Evolutionary conservation across 495 filamentous ascomycete genomes (phyloP).

Genomic region (Peziza echinospora): DNA sequence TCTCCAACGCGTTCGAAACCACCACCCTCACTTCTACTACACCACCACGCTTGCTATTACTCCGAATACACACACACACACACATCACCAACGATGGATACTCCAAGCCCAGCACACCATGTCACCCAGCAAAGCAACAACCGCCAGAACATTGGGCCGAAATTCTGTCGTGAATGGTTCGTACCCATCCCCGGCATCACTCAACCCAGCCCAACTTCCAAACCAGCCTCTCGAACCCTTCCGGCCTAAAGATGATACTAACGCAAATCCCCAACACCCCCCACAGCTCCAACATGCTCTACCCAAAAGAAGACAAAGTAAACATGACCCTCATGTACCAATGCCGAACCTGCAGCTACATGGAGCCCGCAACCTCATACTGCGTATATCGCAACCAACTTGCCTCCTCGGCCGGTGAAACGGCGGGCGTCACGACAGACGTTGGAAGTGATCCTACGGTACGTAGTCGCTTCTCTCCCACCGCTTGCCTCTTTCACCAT

Average conservation of each 20-base stretch:
- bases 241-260: too few relatives aligned
- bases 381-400: slow-evolving; percentile 88
- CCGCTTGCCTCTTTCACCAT: slow-evolving; percentile 8
- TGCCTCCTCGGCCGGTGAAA: slow-evolving; percentile 73
- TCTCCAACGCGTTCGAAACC: too few relatives aligned
- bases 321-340: slow-evolving; percentile 46
- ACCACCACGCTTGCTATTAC: too few relatives aligned
- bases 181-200: slow-evolving; percentile 2
- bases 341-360: slow-evolving; percentile 81
- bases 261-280: too few relatives aligned
- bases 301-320: slow-evolving; percentile 56
- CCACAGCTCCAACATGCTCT: slow-evolving; percentile 77
- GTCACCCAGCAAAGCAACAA: slow-evolving; percentile 6
- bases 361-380: slow-evolving; percentile 57
- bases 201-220: too few relatives aligned
- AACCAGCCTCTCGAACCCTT: too few relatives aligned
- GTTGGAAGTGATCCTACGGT: slow-evolving; percentile 92
- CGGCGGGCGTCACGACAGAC: slow-evolving; percentile 90
- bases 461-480: too few relatives aligned
- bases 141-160: slow-evolving; percentile 43
- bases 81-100: slow-evolving; percentile 2
- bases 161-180: slow-evolving; percentile 91
- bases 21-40: too few relatives aligned
- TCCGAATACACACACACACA: too few relatives aligned
- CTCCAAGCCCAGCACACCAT: slow-evolving; percentile 10